Base-by-base conservation (phyloP, 305 asterid genomes). In the Solanum chacoense region DNA sequence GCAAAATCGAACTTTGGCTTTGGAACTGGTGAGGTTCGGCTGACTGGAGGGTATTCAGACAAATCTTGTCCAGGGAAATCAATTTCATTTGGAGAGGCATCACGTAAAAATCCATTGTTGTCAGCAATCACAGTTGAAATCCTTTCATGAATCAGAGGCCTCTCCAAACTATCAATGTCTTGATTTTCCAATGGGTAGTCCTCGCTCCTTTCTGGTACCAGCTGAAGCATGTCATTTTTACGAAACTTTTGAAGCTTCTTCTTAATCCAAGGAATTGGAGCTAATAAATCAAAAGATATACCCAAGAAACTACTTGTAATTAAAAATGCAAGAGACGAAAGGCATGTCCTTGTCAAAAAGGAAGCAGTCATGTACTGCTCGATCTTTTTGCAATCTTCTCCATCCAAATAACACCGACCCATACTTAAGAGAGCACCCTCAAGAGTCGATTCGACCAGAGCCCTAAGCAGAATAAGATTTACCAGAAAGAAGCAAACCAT, bases 211-310 rank as follows among this genome's bases (percentile, higher is more conserved):
- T 96, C 99, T 5, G 99, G 99, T 85, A 96, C 99, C 28, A 96
- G 93, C 91, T 94, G 99, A 69, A 98, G 94, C 99, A 98, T 98
- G 92, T 98, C 99, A 67, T 98, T 96, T 90, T 98, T 98, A 13
- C 94, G 91, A 87, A 98, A 98, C 90, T 93, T 96, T 87, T 91
- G 93, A 36, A 98, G 98, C 93, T 94, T 94, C 89, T 98, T 98
- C 83, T 95, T 98, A 20, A 98, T 98, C 98, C 99, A 98, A 26
- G 99, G 99, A 87, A 98, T 91, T 86, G 99, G 99, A 88, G 99
- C 96, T 34, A 96, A 91, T 71, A 98, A 93, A 92, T 98, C 99
- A 69, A 89, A 98, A 80, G 99, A 98, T 88, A 98, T 98, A 63
- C 99, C 99, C 93, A 98, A 91, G 93, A 98, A 98, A 71, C 99